phyloP scores from a whole-genome alignment of 805 yeast genomes.

The Candida boleticola region DNA sequence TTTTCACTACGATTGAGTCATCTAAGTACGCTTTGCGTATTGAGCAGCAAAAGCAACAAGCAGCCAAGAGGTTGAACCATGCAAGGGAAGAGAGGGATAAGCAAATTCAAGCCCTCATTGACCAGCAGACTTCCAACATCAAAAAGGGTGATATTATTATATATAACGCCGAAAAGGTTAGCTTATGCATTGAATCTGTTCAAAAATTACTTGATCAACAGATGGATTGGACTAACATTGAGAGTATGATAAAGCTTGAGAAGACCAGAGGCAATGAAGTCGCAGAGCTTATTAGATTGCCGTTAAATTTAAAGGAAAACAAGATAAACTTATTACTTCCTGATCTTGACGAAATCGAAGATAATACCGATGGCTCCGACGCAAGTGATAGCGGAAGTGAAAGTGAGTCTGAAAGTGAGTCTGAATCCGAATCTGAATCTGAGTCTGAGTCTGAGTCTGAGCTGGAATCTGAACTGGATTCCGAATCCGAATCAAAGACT shows the following conservation, averaged over 20 bases:
- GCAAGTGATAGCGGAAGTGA: constrained; percentile 16
- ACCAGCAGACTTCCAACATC: constrained; percentile 61
- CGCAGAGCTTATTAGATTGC: constrained; percentile 62
- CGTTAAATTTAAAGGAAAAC: constrained; percentile 68
- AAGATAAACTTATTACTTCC: constrained; percentile 60
- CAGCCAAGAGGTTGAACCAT: constrained; percentile 67
- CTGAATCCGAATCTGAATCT: constrained; percentile 8
- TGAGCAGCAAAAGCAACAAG: constrained; percentile 74
- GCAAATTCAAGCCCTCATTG: constrained; percentile 63
- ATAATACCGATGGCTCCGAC: constrained; percentile 13
- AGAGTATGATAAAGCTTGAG: constrained; percentile 67
- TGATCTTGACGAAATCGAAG: constrained; percentile 39
- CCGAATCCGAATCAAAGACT: constrained; percentile 18
- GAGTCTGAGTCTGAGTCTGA: constrained; percentile 14
- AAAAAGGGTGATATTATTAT: constrained; percentile 74
- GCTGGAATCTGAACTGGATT: constrained; percentile 16
- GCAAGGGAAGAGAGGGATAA: constrained; percentile 72
- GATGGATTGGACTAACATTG: constrained; percentile 93
- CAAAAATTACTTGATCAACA: constrained; percentile 70
- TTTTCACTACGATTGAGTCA: constrained; percentile 82
- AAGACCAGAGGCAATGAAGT: constrained; percentile 60
- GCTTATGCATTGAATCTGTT: constrained; percentile 66
- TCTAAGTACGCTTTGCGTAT: constrained; percentile 71
- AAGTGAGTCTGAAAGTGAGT: constrained; percentile 11
- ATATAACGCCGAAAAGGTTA: constrained; percentile 65